Base-by-base conservation (phyloP, 495 filamentous ascomycete genomes). In the Podospora conica region DNA sequence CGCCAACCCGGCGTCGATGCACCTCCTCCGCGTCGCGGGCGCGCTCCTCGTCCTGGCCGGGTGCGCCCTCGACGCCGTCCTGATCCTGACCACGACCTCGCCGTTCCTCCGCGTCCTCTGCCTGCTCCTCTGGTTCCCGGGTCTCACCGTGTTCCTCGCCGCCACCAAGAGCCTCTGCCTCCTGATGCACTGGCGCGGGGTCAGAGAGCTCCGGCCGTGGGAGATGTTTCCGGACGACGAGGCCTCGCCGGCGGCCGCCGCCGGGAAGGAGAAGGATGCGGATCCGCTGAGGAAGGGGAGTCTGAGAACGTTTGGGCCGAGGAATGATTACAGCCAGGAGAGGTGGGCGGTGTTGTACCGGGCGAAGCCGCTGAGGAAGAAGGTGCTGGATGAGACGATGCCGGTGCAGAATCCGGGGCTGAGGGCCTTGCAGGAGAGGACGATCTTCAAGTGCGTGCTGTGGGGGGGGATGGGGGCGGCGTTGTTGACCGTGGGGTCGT, bases 171-270 rank as follows among this genome's bases (percentile, higher is more conserved):
- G 84, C 66, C 84, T 89, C 78, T 90, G 87, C 71, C 79, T 89
- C n/a, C 78, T 80, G 61, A 75, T 90, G 1, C 85, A 89, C 69
- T 82, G 55, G n/a, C 57, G 64, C 21, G 82, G 87, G 68, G 82
- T 80, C 66, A 83, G 87, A 20, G 87, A 90, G 71, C 74, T 90
- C 0, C 83, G 85, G 10, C 88, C 89, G 0, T 92, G 89, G 89
- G 89, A 91, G 72, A 55, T 58, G 48, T 53, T 25, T 25, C 53
- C 61, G 21, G 64, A 65, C 59, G 70, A 54, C 29, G 57, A 69
- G 66, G 63, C 74, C 72, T 73, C 74, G 61, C 73, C 75, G 9
- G 68, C 69, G n/a, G 54, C n/a, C 18, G 54, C 28, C 18, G 63
- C 58, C 22, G n/a, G 58, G n/a, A 66, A 12, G 7, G 40, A 29